These are phyloP conservation scores for Skeletonema marinoi DNA, from an alignment of 108 stramenopile genomes.

Conservation along the genomic window DNA sequence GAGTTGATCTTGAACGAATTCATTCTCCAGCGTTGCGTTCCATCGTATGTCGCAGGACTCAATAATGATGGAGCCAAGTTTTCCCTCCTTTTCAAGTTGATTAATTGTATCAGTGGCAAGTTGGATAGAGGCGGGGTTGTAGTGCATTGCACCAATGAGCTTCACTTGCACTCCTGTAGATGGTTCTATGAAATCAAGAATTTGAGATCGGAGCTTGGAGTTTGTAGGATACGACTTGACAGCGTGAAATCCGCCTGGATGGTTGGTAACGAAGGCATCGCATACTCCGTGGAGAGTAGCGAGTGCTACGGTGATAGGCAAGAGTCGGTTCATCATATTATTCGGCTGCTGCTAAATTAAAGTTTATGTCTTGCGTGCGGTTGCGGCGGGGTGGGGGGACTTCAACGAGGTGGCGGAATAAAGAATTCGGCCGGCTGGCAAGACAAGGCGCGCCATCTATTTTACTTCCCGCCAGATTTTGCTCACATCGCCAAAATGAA, in stretches of 20 bases:
- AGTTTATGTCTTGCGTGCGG: background rate
- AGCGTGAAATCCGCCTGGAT: background rate
- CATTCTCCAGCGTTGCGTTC: constrained; percentile 57
- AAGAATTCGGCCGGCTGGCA: too few species aligned
- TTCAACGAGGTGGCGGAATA: background rate
- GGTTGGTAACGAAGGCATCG: background rate
- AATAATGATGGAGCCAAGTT: constrained; percentile 62
- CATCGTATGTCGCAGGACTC: constrained; percentile 70
- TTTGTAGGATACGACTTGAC: background rate
- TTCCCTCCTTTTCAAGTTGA: constrained; percentile 30
- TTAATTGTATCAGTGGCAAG: constrained; percentile 48
- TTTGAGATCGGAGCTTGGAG: constrained; percentile 35
- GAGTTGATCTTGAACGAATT: constrained; percentile 42
- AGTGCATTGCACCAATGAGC: constrained; percentile 66
- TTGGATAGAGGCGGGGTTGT: constrained; percentile 67
- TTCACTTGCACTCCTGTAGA: constrained; percentile 52
- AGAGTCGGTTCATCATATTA: background rate
- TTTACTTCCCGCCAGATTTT: too few species aligned
- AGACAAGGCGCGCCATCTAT: too few species aligned
- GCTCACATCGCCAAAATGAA: too few species aligned
- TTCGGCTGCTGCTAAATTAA: background rate
- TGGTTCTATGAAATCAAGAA: constrained; percentile 65
- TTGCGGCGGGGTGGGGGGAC: too few species aligned
- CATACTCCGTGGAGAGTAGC: background rate
- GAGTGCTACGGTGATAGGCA: background rate